Base-by-base conservation (phyloP, 1,284 basidiomycete genomes). In the Ustilago crameri region DNA sequence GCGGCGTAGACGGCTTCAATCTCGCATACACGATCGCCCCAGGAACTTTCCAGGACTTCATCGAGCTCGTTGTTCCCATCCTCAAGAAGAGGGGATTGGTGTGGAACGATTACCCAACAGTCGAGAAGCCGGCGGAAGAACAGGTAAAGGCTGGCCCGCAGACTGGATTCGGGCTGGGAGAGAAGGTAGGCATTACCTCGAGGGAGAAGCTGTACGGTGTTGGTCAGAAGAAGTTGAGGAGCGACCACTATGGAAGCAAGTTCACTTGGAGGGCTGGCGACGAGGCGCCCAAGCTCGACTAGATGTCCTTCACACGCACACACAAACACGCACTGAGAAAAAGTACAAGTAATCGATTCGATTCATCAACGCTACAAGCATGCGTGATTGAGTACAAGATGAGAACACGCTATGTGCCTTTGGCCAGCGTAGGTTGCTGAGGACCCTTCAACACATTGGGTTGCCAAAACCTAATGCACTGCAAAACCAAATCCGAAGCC, bases 1-100 rank as follows among this genome's bases (percentile, higher is more conserved):
- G 65, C 9, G 80, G 78, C 14, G 75, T 73, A 1, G 80, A 82
- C 48, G 80, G 80, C 0, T 82, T 82, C 65, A 82, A 80, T 37
- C 53, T 72, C 10, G 76, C 70, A n/a, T 75, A 72, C 53, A 64
- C 68, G 3, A 43, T 67, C 5, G 69, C 74, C 17, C 80, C 80
- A 0, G 78, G 77, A 3, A 80, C 78, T 1, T 81, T 81, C 32
- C 45, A 76, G 9, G 75, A 78, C 52, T 64, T 80, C 47, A 67
- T 80, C 8, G 30, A 68, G 0, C 57, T 78, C 14, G 63, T 81
- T 4, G 68, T 80, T 0, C 81, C 81, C 15, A 65, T 79, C 20
- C 54, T 82, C 18, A 72, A 80, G 46, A 24, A 67, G 44, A 40
- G 80, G 5, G 81, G 81, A 9, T 56, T 75, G 15, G 76, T 81